These are phyloP conservation scores for Neotropicomus parvogracilis DNA, from an alignment of 1,284 basidiomycete genomes.

Conservation along the genomic window DNA sequence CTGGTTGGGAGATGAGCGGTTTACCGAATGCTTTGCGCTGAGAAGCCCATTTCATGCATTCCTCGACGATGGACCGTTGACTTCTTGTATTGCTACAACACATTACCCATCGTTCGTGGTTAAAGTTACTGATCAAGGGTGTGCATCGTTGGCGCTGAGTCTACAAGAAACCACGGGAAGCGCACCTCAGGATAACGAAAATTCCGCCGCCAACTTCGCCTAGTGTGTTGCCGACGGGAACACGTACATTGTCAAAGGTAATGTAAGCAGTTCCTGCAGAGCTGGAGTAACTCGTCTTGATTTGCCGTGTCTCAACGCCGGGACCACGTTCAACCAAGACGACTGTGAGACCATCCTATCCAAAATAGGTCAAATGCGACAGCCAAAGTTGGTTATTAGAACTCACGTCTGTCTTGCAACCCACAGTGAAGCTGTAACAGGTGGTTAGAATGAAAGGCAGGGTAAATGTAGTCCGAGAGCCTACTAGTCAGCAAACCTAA, in stretches of 20 bases:
- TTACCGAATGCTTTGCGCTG: slow-evolving; percentile 70
- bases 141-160: not conserved
- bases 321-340: slow-evolving; percentile 72
- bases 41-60: slow-evolving; percentile 59
- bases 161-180: not conserved
- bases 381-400: not conserved
- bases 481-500: slow-evolving; percentile 56
- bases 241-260: slow-evolving; percentile 80
- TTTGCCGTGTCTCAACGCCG: slow-evolving; percentile 73
- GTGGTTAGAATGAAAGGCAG: not conserved
- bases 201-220: slow-evolving; percentile 80
- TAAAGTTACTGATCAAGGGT: slow-evolving; percentile 48
- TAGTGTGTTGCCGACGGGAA: slow-evolving; percentile 76
- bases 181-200: slow-evolving; percentile 54
- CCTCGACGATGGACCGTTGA: slow-evolving; percentile 49
- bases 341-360: slow-evolving; percentile 45
- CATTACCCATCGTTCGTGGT: slow-evolving; percentile 68
- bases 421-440: slow-evolving; percentile 55
- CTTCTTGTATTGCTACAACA: slow-evolving; percentile 51
- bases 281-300: slow-evolving; percentile 73
- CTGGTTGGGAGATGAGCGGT: slow-evolving; percentile 66
- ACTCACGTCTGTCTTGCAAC: slow-evolving; percentile 59
- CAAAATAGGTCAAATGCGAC: slow-evolving; percentile 1
- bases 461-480: slow-evolving; percentile 7
- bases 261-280: slow-evolving; percentile 75